Base-by-base conservation (phyloP, 169 alveolate genomes). In the Cryptosporidium canis region DNA sequence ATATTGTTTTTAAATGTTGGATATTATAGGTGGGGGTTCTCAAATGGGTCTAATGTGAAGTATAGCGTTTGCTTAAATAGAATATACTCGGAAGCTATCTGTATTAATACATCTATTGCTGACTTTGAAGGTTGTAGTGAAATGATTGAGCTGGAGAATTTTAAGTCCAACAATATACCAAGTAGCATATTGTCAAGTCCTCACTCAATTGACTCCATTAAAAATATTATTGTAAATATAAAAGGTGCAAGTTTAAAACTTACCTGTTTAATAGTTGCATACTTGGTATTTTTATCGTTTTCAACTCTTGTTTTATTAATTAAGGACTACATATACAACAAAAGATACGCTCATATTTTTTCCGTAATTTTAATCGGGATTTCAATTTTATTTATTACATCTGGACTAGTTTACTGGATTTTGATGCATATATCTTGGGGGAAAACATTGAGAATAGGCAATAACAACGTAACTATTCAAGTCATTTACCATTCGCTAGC, bases 31-130 rank as follows among this genome's bases (percentile, higher is more conserved):
- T 68, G 83, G 83, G 66, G 35, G 27, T 68, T 68, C 29, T 35
- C 66, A 47, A 68, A 68, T 48, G 83, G 83, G 11, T 68, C 83
- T 45, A 18, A 47, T 48, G 48, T 68, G 21, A 51, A 14, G 27
- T 68, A 68, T 68, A 68, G 35, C 9, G 45, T 68, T 29, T 24
- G 31, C 16, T 27, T 41, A 5, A 68, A 33, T 33, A 44, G 66
- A 1, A 47, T 68, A 27, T 18, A 3, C 5, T 29, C 51, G 16
- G 66, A 68, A 33, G 83, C 67, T 7, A 45, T n/a, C 27, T 68
- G 83, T 33, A 68, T 68, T 29, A 68, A 35, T 45, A 48, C 63
- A 41, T 45, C 63, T 12, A 16, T 48, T 3, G 24, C 21, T 16
- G 83, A 68, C 18, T 68, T 45, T 29, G 66, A 48, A 48, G 18